Conservation (phyloP, 2,329 filamentous ascomycete genomes). For the Stagonosporopsis chrysanthemi region DNA sequence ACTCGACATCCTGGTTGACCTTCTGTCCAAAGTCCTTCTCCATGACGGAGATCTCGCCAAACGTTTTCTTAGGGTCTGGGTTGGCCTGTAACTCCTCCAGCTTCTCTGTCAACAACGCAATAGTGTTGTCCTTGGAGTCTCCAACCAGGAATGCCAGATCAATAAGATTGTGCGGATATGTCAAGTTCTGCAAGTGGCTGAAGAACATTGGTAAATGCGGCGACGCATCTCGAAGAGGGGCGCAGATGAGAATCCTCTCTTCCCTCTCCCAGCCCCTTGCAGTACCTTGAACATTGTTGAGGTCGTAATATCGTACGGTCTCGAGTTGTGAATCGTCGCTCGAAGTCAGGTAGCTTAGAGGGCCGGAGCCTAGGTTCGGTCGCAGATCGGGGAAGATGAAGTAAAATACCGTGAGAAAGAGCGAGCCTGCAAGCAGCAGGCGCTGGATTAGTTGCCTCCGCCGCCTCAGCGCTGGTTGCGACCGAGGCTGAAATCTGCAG, state of each 20-base stretch:
- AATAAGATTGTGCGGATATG: constrained; percentile 95
- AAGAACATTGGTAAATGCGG: constrained; percentile 98
- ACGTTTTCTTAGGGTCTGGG: constrained; percentile 79
- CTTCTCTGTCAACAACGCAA: constrained; percentile 76
- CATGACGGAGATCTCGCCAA: constrained; percentile 95
- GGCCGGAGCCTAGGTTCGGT: constrained; percentile 65
- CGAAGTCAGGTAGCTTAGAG: constrained; percentile 73
- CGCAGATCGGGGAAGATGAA: constrained; percentile 79
- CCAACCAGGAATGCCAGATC: constrained; percentile 97
- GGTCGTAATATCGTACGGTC: constrained; percentile 95
- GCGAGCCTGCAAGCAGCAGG: constrained; percentile 64
- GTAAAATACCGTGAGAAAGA: constrained; percentile 69
- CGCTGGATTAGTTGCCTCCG: constrained; percentile 76
- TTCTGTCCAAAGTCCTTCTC: constrained; percentile 99
- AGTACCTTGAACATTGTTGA: constrained; percentile 89
- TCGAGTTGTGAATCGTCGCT: constrained; percentile 80
- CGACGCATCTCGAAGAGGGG: constrained; percentile 90
- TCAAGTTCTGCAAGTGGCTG: constrained; percentile 93
- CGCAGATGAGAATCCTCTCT: constrained; percentile 93
- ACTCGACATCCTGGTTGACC: constrained; percentile 97
- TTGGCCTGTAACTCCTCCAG: constrained; percentile 82
- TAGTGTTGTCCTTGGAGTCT: constrained; percentile 92
- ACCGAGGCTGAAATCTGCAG: constrained; percentile 82
- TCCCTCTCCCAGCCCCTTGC: constrained; percentile 95
- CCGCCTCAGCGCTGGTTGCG: constrained; percentile 75